Conservation (phyloP, 2,329 filamentous ascomycete genomes). For the Lasiodiplodia hormozganensis region DNA sequence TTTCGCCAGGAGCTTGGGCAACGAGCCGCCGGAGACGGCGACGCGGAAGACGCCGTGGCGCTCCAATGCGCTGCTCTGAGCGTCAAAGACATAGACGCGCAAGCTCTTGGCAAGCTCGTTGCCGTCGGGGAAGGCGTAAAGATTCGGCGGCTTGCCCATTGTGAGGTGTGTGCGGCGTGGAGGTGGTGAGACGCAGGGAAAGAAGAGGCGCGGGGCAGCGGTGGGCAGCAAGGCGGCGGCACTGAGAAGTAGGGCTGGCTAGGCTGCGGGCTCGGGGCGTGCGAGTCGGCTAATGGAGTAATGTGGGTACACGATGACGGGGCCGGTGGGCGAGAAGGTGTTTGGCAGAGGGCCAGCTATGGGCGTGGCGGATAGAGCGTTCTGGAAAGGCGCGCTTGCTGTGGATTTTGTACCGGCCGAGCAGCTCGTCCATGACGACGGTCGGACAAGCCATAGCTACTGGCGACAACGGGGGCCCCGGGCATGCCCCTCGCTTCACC, state of each 20-base stretch:
- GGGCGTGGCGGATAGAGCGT: constrained; percentile 20
- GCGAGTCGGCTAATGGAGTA: constrained; percentile 26
- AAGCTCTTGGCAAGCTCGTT: constrained; percentile 77
- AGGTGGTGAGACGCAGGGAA: constrained; percentile 18
- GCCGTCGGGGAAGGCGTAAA: constrained; percentile 79
- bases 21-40: constrained; percentile 90
- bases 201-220: constrained; percentile 21
- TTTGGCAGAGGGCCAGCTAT: constrained; percentile 11
- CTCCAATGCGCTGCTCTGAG: constrained; percentile 78
- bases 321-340: constrained; percentile 5
- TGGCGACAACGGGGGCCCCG: background rate
- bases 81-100: constrained; percentile 80
- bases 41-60: constrained; percentile 89
- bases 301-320: constrained; percentile 29
- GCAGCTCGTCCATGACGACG: constrained; percentile 17
- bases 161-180: constrained; percentile 27
- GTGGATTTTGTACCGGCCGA: constrained; percentile 9
- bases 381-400: constrained; percentile 20
- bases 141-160: constrained; percentile 59
- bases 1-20: constrained; percentile 85
- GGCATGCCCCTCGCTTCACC: constrained; percentile 13
- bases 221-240: constrained; percentile 9
- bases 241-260: constrained; percentile 12
- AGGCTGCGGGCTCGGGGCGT: constrained; percentile 18
- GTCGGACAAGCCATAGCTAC: background rate